Conservation (phyloP, 2,329 filamentous ascomycete genomes). For the Teratosphaeriaceae sp. region DNA sequence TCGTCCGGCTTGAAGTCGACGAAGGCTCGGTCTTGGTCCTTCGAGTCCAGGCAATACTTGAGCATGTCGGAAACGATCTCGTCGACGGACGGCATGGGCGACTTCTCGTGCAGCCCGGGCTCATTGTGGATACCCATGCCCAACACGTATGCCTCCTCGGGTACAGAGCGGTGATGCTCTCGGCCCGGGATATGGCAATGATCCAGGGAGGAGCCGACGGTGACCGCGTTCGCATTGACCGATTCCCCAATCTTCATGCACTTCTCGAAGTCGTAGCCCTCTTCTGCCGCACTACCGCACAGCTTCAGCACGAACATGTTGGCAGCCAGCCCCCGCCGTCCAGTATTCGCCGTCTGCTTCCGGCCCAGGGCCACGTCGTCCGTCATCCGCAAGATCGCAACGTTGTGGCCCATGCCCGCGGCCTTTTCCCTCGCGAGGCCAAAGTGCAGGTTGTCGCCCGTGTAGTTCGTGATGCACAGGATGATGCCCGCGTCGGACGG, state of each 20-base stretch:
- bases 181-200: conserved; percentile 49
- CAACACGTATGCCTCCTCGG: conserved; percentile 31
- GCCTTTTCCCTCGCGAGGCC: conserved; percentile 44
- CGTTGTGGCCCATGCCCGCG: conserved; percentile 37
- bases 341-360: conserved; percentile 43
- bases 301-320: conserved; percentile 44
- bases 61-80: conserved; percentile 44
- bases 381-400: conserved; percentile 43
- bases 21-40: conserved; percentile 44
- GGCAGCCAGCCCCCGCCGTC: conserved; percentile 44
- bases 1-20: conserved; percentile 41
- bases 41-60: conserved; percentile 41
- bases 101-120: conserved; percentile 40
- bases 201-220: conserved; percentile 46
- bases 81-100: conserved; percentile 43
- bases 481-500: conserved; percentile 42
- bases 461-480: conserved; percentile 45
- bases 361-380: conserved; percentile 44
- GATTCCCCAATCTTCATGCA: conserved; percentile 39
- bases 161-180: conserved; percentile 42
- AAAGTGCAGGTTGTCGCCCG: conserved; percentile 45
- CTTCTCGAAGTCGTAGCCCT: conserved; percentile 39
- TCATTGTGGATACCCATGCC: conserved; percentile 49
- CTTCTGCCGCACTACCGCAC: conserved; percentile 40
- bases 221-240: conserved; percentile 41